phyloP scores from a whole-genome alignment of 139 green algal species.

The Chlamydomonas eustigma region DNA sequence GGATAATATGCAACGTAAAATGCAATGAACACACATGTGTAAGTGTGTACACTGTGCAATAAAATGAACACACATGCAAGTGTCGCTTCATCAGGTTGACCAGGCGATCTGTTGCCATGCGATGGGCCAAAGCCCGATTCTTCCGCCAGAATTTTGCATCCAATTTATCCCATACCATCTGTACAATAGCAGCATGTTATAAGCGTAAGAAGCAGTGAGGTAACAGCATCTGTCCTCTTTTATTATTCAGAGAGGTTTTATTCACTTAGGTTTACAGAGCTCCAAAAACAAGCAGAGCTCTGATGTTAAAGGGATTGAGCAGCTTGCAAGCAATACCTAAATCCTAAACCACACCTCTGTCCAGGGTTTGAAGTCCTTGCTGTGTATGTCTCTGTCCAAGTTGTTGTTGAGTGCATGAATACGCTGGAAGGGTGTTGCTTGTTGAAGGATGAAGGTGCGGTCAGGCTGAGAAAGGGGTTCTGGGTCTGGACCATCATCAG shows the following conservation, averaged over 20 bases:
- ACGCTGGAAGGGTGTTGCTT: slow-evolving; percentile 34
- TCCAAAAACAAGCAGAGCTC: too few relatives aligned
- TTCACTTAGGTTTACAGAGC: too few relatives aligned
- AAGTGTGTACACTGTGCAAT: too few relatives aligned
- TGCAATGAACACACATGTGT: background rate
- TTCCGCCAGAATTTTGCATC: slow-evolving; percentile 26
- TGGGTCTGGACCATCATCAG: background rate
- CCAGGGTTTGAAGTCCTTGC: slow-evolving; percentile 44
- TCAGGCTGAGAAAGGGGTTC: slow-evolving; percentile 9
- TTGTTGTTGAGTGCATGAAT: slow-evolving; percentile 44
- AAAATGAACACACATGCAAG: slow-evolving; percentile 23
- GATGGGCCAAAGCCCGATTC: slow-evolving; percentile 32
- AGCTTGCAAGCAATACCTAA: too few relatives aligned
- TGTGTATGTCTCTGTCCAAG: slow-evolving; percentile 16
- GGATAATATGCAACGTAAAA: too few relatives aligned
- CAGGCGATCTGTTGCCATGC: slow-evolving; percentile 29
- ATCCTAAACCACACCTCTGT: slow-evolving; percentile 12
- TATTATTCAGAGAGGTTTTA: too few relatives aligned
- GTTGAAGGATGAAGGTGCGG: slow-evolving; percentile 33
- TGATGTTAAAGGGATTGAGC: too few relatives aligned
- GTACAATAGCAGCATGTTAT: too few relatives aligned
- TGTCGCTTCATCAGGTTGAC: slow-evolving; percentile 43
- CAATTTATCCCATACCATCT: slow-evolving; percentile 21
- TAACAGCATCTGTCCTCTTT: too few relatives aligned
- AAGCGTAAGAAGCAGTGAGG: too few relatives aligned